Evolutionary conservation across 148 eudicot species (phyloP).

Genomic region (Rhododendron simsii): DNA sequence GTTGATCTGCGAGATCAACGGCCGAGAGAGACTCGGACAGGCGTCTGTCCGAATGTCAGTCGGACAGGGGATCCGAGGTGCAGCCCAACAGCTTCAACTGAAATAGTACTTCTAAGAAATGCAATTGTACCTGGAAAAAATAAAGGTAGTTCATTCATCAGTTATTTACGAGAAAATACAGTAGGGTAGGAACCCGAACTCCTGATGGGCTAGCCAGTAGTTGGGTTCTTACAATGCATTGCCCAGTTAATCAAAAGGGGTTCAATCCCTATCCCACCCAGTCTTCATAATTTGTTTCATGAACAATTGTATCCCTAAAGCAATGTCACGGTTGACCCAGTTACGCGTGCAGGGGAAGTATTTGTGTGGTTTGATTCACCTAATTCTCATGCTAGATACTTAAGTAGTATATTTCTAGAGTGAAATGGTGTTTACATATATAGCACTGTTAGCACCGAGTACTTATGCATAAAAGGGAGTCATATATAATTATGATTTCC

Average conservation of each 20-base stretch:
- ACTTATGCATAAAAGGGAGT: background rate
- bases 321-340: background rate
- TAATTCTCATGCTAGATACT: background rate
- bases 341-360: background rate
- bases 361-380: background rate
- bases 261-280: background rate
- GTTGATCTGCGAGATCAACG: no score
- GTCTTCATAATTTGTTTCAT: no score
- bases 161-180: no score
- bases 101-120: conserved; percentile 72
- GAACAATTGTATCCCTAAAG: background rate
- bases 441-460: background rate
- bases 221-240: background rate
- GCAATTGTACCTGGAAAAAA: conserved; percentile 66
- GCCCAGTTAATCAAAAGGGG: background rate
- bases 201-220: background rate
- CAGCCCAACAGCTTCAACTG: conserved; percentile 88
- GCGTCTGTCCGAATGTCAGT: no score
- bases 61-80: no score
- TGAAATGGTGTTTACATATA: background rate
- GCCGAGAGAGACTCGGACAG: no score
- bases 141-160: background rate
- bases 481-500: background rate
- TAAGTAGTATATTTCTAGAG: background rate
- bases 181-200: background rate